phyloP scores from a whole-genome alignment of 2,329 filamentous ascomycete species.

The Exserohilum turcica region DNA sequence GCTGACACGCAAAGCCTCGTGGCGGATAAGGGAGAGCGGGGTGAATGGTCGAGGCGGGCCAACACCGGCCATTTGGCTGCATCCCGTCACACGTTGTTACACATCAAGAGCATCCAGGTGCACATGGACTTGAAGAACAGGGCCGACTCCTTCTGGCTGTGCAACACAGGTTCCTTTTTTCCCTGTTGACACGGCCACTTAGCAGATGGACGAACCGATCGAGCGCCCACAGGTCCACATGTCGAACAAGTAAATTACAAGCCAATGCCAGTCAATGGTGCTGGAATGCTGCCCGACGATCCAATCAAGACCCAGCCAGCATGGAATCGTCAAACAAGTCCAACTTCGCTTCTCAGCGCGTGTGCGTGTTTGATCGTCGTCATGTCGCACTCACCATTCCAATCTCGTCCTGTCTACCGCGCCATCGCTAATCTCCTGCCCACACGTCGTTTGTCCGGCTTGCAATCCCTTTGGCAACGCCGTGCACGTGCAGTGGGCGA shows the following conservation, averaged over 20 bases:
- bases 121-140: no score
- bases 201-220: no score
- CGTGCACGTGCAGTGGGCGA: constrained; percentile 2
- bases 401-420: not conserved
- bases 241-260: constrained; percentile 9
- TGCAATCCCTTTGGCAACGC: constrained; percentile 3
- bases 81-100: not conserved
- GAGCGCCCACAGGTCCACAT: not conserved
- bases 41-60: no score
- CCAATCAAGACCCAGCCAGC: constrained; percentile 9
- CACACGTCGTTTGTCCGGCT: constrained; percentile 1
- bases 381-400: not conserved
- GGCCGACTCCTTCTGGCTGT: no score
- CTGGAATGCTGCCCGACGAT: not conserved
- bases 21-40: no score
- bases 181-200: no score
- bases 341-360: constrained; percentile 2
- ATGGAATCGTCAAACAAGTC: constrained; percentile 3
- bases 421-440: not conserved
- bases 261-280: constrained; percentile 5
- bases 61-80: no score
- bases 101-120: no score
- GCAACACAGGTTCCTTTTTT: no score
- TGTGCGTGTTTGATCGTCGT: constrained; percentile 10
- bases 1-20: no score